These are phyloP conservation scores for Meredithiella fracta DNA, from an alignment of 2,329 filamentous ascomycete genomes.

Conservation along the genomic window DNA sequence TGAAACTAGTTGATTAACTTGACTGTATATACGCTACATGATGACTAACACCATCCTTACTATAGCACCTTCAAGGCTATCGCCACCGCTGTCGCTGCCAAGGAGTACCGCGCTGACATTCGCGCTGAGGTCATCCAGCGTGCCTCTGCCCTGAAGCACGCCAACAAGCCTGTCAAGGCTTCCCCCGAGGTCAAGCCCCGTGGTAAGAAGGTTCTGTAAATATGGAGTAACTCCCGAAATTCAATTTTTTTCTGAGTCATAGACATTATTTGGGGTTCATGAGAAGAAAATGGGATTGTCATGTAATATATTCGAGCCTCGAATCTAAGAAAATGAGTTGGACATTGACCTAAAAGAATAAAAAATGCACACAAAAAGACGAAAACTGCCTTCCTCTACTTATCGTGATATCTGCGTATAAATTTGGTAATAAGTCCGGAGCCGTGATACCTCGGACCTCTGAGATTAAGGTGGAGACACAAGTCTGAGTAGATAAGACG, in stretches of 20 bases:
- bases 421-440: background rate
- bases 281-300: conserved; percentile 7
- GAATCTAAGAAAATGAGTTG: conserved; percentile 6
- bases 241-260: conserved; percentile 11
- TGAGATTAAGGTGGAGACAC: background rate
- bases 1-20: background rate
- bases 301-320: conserved; percentile 3
- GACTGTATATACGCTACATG: background rate
- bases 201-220: conserved; percentile 49
- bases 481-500: background rate
- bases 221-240: conserved; percentile 6
- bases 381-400: background rate
- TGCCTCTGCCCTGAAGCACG: conserved; percentile 66
- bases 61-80: conserved; percentile 74
- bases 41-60: background rate
- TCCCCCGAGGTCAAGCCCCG: conserved; percentile 56
- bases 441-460: background rate
- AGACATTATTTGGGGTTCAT: conserved; percentile 3
- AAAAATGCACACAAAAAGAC: conserved; percentile 10
- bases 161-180: conserved; percentile 66
- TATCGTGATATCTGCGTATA: background rate
- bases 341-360: conserved; percentile 11
- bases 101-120: conserved; percentile 69
- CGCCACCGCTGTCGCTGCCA: conserved; percentile 67
- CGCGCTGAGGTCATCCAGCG: conserved; percentile 67